A percentile compares a stretch with the other conserved stretches of the same genome.
These are phyloP conservation scores for Penicillium sp. DNA, from an alignment of 2,329 filamentous ascomycete species.

Conservation along the genomic window DNA sequence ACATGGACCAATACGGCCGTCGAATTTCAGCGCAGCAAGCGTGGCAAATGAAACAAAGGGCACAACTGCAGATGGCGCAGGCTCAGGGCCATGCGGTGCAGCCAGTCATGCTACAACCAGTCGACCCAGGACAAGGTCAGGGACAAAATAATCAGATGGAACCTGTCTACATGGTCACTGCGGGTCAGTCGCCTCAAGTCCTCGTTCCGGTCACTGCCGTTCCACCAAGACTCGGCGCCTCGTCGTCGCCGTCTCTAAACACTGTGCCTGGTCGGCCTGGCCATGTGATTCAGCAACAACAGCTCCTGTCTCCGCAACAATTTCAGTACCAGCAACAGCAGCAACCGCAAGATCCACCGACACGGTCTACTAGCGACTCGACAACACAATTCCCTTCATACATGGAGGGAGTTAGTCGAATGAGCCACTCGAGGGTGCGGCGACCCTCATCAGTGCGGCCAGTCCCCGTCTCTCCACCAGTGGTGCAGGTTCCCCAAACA, in stretches of 20 bases:
- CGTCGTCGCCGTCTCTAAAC: not conserved
- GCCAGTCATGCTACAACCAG: not conserved
- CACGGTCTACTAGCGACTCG: not conserved
- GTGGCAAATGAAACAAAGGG: not conserved
- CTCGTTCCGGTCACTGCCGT: not conserved
- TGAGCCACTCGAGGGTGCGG: not conserved
- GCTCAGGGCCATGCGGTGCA: not conserved
- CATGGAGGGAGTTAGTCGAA: not conserved
- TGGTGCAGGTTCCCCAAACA: not conserved
- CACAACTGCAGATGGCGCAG: not conserved
- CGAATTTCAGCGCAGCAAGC: not conserved
- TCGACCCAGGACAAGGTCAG: not conserved
- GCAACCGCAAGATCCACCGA: no score
- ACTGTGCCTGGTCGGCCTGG: not conserved
- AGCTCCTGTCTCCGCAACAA: not conserved
- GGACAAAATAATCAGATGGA: not conserved
- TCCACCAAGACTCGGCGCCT: not conserved
- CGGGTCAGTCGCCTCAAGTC: not conserved
- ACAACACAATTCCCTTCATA: not conserved
- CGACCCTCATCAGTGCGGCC: not conserved
- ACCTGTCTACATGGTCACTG: not conserved
- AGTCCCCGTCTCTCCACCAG: not conserved
- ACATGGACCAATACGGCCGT: not conserved
- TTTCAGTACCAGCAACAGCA: not conserved
- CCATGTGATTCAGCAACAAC: not conserved